These are phyloP conservation scores for Xylaria cubensis DNA, from an alignment of 495 filamentous ascomycete genomes.

Conservation along the genomic window DNA sequence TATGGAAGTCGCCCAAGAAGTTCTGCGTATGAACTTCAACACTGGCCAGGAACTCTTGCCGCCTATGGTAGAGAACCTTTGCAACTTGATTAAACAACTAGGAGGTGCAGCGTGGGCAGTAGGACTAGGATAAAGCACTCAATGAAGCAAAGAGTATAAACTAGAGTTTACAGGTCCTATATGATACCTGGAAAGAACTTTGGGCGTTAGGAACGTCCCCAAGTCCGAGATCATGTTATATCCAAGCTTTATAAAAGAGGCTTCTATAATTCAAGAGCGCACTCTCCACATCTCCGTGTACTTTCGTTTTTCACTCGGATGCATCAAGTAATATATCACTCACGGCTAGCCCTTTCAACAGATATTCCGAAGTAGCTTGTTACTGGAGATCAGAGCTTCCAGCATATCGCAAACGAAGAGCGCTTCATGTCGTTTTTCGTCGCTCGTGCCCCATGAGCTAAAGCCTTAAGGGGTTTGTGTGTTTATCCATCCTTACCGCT, in stretches of 20 bases:
- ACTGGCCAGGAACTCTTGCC: slow-evolving; percentile 41
- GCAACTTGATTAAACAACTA: slow-evolving; percentile 61
- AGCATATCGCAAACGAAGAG: neutral
- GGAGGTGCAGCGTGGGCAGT: slow-evolving; percentile 50
- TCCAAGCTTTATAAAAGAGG: neutral
- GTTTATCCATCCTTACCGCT: neutral
- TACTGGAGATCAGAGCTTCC: neutral
- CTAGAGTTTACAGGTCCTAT: neutral
- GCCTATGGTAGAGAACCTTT: slow-evolving; percentile 62
- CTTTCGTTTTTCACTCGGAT: neutral
- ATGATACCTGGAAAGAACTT: neutral
- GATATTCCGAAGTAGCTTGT: neutral
- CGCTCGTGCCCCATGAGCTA: neutral
- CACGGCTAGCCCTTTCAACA: neutral
- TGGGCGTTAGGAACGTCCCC: neutral
- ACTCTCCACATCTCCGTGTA: neutral
- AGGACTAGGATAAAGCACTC: slow-evolving; percentile 25
- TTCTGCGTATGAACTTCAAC: slow-evolving; percentile 55
- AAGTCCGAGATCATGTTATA: neutral
- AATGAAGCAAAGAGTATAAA: neutral
- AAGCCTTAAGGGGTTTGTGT: neutral
- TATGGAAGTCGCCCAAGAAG: slow-evolving; percentile 54
- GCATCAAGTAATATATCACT: neutral
- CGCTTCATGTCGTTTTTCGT: neutral
- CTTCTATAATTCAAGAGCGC: neutral